Evolutionary conservation across 345 rosid species (phyloP).

Genomic region (Eucalyptus microcorys): DNA sequence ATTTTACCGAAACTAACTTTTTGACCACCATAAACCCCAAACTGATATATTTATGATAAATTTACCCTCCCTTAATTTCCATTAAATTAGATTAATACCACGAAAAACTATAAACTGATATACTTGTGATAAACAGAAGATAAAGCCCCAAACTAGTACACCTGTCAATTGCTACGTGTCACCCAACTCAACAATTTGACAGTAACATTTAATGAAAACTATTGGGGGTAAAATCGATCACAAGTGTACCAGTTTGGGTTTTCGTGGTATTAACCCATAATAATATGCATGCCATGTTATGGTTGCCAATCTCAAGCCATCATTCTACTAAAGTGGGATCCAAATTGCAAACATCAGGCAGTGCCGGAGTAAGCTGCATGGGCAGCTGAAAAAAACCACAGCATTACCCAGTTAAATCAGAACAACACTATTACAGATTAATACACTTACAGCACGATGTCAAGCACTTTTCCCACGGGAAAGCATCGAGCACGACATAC

Average conservation of each 20-base stretch:
- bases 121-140: no score
- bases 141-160: not conserved
- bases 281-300: not conserved
- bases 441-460: constrained; percentile 71
- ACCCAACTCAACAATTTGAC: not conserved
- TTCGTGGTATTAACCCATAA: not conserved
- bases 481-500: constrained; percentile 88
- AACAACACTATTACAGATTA: not conserved
- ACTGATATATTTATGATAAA: not conserved
- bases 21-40: not conserved
- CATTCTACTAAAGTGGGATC: not conserved
- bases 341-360: not conserved
- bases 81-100: no score
- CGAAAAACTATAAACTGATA: no score
- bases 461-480: constrained; percentile 86
- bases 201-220: not conserved
- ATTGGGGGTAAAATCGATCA: not conserved
- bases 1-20: not conserved
- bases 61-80: no score
- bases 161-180: not conserved
- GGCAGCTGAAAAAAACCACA: not conserved
- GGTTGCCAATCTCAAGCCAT: not conserved
- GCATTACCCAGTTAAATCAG: not conserved
- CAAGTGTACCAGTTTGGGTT: no score
- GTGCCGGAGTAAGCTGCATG: not conserved